A percentile compares a stretch with the other conserved stretches of the same genome.
Conservation (phyloP, 768 basidiomycete species). For the Kwoniella sp. region DNA sequence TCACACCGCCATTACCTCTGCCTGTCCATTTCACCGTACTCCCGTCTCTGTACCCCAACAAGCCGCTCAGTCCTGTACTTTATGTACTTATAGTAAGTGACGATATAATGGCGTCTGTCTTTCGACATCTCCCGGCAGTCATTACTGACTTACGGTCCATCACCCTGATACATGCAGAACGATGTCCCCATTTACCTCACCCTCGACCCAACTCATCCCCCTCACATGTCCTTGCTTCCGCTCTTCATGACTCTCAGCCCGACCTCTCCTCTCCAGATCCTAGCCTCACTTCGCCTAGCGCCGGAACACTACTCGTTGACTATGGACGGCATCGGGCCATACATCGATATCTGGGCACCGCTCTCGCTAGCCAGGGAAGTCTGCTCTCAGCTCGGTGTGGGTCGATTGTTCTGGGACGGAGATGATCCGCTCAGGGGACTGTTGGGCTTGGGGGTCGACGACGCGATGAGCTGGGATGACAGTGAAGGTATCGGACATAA, state of each 20-base stretch:
- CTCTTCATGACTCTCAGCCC: constrained; percentile 31
- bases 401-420: constrained; percentile 27
- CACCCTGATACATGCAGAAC: constrained; percentile 20
- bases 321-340: constrained; percentile 35
- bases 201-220: constrained; percentile 26
- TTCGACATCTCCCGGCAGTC: background rate
- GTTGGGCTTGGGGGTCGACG: constrained; percentile 16
- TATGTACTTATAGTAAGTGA: constrained; percentile 23
- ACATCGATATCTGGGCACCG: constrained; percentile 38
- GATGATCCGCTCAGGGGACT: constrained; percentile 22
- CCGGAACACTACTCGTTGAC: constrained; percentile 13
- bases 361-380: constrained; percentile 16
- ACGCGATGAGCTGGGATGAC: constrained; percentile 43
- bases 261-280: constrained; percentile 22
- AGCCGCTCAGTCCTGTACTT: constrained; percentile 18
- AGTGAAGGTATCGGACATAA: constrained; percentile 32
- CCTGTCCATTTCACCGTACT: constrained; percentile 19
- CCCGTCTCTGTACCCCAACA: constrained; percentile 13
- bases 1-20: constrained; percentile 20
- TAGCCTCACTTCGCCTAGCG: constrained; percentile 19
- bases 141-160: background rate
- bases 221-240: constrained; percentile 38
- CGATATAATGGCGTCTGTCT: background rate
- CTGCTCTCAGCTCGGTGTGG: constrained; percentile 18
- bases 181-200: constrained; percentile 37